A percentile compares a stretch with the other conserved stretches of the same genome.
Evolutionary conservation across 2,329 filamentous ascomycete species (phyloP).

Genomic region (Beauveria sp.): DNA sequence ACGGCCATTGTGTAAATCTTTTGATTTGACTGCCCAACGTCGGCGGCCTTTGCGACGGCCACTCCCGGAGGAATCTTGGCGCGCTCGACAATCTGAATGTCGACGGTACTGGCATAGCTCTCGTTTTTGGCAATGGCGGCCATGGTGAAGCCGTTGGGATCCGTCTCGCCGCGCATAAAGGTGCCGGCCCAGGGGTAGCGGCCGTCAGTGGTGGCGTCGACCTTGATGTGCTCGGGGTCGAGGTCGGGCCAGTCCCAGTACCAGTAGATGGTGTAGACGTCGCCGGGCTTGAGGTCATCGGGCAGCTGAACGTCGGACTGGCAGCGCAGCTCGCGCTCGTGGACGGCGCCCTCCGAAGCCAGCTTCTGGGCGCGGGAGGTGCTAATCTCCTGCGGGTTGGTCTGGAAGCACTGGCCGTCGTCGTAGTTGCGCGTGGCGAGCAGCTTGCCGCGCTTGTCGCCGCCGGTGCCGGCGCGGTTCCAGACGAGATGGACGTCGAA

Average conservation of each 20-base stretch:
- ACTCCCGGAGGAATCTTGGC: background rate
- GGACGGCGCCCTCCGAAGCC: conserved; percentile 43
- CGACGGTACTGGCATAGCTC: conserved; percentile 34
- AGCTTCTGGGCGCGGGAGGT: conserved; percentile 49
- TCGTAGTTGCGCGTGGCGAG: conserved; percentile 76
- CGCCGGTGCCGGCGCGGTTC: conserved; percentile 73
- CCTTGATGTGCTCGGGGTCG: conserved; percentile 33
- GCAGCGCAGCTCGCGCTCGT: conserved; percentile 62
- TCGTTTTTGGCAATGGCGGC: conserved; percentile 30
- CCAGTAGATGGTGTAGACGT: conserved; percentile 82
- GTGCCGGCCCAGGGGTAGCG: conserved; percentile 35
- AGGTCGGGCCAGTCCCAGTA: conserved; percentile 87
- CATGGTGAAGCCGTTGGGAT: conserved; percentile 29
- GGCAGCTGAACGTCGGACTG: conserved; percentile 77
- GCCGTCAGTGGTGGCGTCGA: conserved; percentile 31
- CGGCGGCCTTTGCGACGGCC: conserved; percentile 17
- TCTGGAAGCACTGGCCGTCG: conserved; percentile 83
- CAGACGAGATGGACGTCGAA: conserved; percentile 67
- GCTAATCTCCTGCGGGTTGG: conserved; percentile 55
- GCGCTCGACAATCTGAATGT: conserved; percentile 29
- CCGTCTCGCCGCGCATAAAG: conserved; percentile 31
- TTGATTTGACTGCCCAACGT: conserved; percentile 27
- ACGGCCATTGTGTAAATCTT: conserved; percentile 38
- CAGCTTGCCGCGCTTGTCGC: conserved; percentile 68
- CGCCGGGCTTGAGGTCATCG: conserved; percentile 49